Evolutionary conservation across 148 eudicot species (phyloP).

Genomic region (Oxyria digyna): DNA sequence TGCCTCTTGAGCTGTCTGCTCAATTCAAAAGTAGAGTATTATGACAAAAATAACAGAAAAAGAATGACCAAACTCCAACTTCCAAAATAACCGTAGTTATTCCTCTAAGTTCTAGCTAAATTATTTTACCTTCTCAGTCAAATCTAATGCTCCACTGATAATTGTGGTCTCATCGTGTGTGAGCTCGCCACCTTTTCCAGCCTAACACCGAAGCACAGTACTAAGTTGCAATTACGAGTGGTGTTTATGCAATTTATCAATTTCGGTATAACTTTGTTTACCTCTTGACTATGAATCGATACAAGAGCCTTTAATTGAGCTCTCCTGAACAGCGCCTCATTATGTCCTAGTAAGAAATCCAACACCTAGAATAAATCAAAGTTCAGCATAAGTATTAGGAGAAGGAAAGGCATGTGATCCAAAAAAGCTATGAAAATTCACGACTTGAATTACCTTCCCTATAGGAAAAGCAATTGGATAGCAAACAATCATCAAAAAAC

Average conservation of each 20-base stretch:
- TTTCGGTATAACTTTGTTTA: conserved; percentile 14
- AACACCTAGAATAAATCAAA: conserved; percentile 38
- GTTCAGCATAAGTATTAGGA: not conserved
- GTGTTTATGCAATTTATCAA: not conserved
- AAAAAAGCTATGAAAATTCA: not conserved
- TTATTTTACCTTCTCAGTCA: conserved; percentile 32
- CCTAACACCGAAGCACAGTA: conserved; percentile 14
- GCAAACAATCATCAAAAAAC: conserved; percentile 65
- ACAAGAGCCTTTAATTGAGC: conserved; percentile 93
- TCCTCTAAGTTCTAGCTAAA: not conserved
- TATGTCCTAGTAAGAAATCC: conserved; percentile 65
- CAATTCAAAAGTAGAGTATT: not conserved
- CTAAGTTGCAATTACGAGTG: not conserved
- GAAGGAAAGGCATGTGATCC: not conserved
- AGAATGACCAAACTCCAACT: not conserved
- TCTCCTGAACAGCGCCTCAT: conserved; percentile 71
- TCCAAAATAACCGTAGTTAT: not conserved
- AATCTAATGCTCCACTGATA: conserved; percentile 40
- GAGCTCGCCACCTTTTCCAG: conserved; percentile 43
- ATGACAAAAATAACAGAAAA: conserved; percentile 8
- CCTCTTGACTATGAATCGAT: conserved; percentile 85
- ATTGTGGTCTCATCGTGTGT: conserved; percentile 39
- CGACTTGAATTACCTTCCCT: conserved; percentile 52
- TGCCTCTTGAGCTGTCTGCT: conserved; percentile 95
- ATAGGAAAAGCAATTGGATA: conserved; percentile 87